Conservation (phyloP, 495 filamentous ascomycete species). For the Aspergillus baeticus region DNA sequence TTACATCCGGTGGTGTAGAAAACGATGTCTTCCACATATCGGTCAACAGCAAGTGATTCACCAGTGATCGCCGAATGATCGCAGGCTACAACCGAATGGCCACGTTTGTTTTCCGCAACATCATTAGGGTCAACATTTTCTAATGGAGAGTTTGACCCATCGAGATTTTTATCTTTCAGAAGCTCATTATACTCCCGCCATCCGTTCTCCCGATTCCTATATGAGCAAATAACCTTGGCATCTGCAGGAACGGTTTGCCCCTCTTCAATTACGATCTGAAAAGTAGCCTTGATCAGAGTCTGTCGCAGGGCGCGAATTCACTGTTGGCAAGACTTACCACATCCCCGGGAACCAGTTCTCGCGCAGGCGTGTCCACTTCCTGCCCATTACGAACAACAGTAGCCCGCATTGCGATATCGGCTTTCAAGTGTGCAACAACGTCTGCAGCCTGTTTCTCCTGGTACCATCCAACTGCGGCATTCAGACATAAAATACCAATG, state of each 20-base stretch:
- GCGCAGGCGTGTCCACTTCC: conserved; percentile 66
- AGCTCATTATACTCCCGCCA: conserved; percentile 70
- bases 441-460: conserved; percentile 83
- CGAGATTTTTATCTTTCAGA: conserved; percentile 64
- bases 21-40: conserved; percentile 66
- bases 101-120: conserved; percentile 59
- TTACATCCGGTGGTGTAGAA: conserved; percentile 76
- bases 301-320: background rate
- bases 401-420: conserved; percentile 76
- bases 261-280: conserved; percentile 63
- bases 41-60: conserved; percentile 71
- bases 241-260: conserved; percentile 72
- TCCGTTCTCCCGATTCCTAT: no score
- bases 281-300: background rate
- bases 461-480: conserved; percentile 77
- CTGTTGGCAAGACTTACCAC: conserved; percentile 60
- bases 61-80: conserved; percentile 75
- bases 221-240: conserved; percentile 70
- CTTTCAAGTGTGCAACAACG: conserved; percentile 75
- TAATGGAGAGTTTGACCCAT: no score
- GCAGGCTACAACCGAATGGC: conserved; percentile 60
- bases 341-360: conserved; percentile 76
- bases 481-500: conserved; percentile 73
- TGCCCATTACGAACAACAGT: conserved; percentile 63
- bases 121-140: conserved; percentile 59